Base-by-base conservation (phyloP, 768 basidiomycete species). In the Boletales sp. region DNA sequence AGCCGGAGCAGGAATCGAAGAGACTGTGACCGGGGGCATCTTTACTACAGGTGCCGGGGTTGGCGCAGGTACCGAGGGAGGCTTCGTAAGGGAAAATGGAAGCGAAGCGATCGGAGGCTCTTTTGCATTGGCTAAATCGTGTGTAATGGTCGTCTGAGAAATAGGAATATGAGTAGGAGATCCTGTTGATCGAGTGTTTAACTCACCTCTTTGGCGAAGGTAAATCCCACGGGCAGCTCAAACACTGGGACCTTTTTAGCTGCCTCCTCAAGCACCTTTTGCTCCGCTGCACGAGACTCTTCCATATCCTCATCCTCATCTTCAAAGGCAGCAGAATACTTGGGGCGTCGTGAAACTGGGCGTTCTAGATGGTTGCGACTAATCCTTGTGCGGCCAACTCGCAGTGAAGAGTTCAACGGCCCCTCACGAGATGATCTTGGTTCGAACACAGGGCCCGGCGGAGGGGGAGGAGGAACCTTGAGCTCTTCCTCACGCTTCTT, bases 321-420 rank as follows among this genome's bases (percentile, higher is more conserved):
- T 30, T 77, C 76, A 53, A 75, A 86, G 8, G 74, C 76, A 7
- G 87, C 87, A 4, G 87, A 88, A 58, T 84, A 90, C 56, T 78
- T 80, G 31, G 76, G 73, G 52, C 71, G 78, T 15, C 71, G 67
- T 41, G 73, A 65, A 15, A 68, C 61, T 13, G 85, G 83, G 12
- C 83, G 79, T n/a, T 74, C 72, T 36, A 86, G 73, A 57, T 87
- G 84, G 52, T 75, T 79, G 36, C 85, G 78, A 12, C 74, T 70
- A 4, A 61, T 72, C 65, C 79, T 82, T 18, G 72, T 72, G 37
- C 85, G 79, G 15, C 86, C 85, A 21, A 87, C 83, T 45, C 86
- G 80, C 46, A 86, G 70, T 15, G 83, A 84, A 25, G 84, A 85
- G 30, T 33, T 48, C 18, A 51, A 36, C 19, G 56, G 61, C n/a